Evolutionary conservation across 345 rosid species (phyloP), one percentile per base, ranked within the genome.

Genomic region (Eucalyptus coolabah): DNA sequence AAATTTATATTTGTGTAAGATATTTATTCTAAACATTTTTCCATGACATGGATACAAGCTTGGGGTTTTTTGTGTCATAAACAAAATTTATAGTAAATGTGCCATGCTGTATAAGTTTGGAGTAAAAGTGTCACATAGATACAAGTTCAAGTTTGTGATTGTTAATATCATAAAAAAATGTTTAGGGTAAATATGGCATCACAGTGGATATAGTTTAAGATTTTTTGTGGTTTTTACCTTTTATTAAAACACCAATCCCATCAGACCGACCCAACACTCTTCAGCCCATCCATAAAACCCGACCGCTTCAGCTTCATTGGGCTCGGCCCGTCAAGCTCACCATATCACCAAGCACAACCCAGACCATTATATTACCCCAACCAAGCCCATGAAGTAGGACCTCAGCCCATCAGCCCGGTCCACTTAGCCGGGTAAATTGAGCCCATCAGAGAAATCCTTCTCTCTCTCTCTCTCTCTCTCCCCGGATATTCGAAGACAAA

Each of bases 171-270:
- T 45, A 45, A 45, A 50, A 47, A 47, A 47, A 47, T 47, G 18
- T 50, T 14, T 14, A 50, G 17, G 16, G 17, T 15, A 50, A 50
- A 14, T 50, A 50, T 14, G 51, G 51, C 17, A 44, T 1, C 3
- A 6, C 0, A 50, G 0, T 50, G 7, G 7, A 0, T 5, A 6
- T 0, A 50, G 7, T 50, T 50, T 50, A 0, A 50, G 53, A 50
- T 50, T 2, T 50, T 50, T 16, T 50, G 53, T 50, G 53, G 19
- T 0, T 50, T 50, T 16, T 50, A 16, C 19, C 7, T 0, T 50
- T 50, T 50, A 50, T 17, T 50, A 50, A 16, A 50, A 50, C 53
- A 50, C 19, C n/a, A 59, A 59, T 24, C n/a, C 65, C 65, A 59
- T 59, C 30, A 59, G 30, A 59, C 3, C n/a, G n/a, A 5, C 65